phyloP scores from a whole-genome alignment of 2,329 filamentous ascomycete species.

The Curvularia eragrostidis region DNA sequence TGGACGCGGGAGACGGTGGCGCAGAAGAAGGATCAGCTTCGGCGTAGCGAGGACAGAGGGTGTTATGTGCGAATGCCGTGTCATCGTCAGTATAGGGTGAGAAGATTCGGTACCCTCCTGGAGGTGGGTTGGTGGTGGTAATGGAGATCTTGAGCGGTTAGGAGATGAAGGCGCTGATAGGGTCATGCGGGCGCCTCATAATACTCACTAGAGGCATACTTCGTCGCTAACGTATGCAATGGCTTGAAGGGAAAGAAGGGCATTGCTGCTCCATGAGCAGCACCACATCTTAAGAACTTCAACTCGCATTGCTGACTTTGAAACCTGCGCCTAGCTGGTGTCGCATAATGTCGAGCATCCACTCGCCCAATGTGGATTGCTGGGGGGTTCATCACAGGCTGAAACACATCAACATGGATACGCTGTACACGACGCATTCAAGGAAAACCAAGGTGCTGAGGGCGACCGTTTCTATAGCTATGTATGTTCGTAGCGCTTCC shows the following conservation, averaged over 20 bases:
- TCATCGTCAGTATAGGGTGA: constrained; percentile 40
- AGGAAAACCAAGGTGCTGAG: constrained; percentile 35
- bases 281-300: constrained; percentile 20
- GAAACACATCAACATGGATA: constrained; percentile 35
- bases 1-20: constrained; percentile 45
- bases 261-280: constrained; percentile 14
- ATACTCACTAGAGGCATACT: constrained; percentile 39
- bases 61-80: constrained; percentile 29
- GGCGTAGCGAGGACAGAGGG: constrained; percentile 44
- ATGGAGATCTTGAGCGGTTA: constrained; percentile 31
- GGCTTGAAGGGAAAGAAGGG: constrained; percentile 4
- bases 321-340: constrained; percentile 36
- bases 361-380: constrained; percentile 28
- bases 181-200: constrained; percentile 23
- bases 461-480: constrained; percentile 43
- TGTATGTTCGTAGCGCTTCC: constrained; percentile 43
- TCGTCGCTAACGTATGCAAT: constrained; percentile 9
- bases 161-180: constrained; percentile 24
- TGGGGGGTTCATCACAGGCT: constrained; percentile 24
- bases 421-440: constrained; percentile 17
- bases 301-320: constrained; percentile 29
- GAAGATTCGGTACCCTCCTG: constrained; percentile 34
- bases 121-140: constrained; percentile 24
- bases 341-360: constrained; percentile 30
- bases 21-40: constrained; percentile 40